Evolutionary conservation across 495 filamentous ascomycete genomes (phyloP).

Genomic region (Penicillium steckii): DNA sequence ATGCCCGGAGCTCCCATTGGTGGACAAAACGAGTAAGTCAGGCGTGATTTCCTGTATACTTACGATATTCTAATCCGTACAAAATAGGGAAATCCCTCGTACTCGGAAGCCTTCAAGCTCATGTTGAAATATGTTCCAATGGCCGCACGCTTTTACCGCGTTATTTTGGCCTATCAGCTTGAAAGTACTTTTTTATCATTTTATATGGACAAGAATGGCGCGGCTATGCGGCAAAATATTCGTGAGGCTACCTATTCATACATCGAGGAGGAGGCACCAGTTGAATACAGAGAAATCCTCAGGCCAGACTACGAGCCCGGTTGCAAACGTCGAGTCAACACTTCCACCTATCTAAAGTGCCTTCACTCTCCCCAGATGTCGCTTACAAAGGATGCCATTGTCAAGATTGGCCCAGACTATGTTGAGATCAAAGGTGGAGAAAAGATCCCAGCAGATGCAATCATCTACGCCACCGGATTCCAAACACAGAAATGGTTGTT

Average conservation of each 20-base stretch:
- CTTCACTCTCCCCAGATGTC: slow-evolving; percentile 48
- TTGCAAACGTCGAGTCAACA: slow-evolving; percentile 56
- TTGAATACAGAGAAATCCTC: slow-evolving; percentile 56
- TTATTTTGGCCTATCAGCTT: slow-evolving; percentile 8
- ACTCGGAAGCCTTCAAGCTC: slow-evolving; percentile 7
- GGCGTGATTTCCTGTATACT: neutral
- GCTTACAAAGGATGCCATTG: slow-evolving; percentile 46
- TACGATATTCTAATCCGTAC: neutral
- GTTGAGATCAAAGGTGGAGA: slow-evolving; percentile 39
- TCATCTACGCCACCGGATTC: slow-evolving; percentile 53
- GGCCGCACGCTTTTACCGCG: slow-evolving; percentile 5
- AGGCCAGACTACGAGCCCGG: slow-evolving; percentile 54
- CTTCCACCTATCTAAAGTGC: slow-evolving; percentile 46
- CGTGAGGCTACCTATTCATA: slow-evolving; percentile 13
- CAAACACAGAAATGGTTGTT: slow-evolving; percentile 35
- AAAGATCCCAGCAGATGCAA: slow-evolving; percentile 48
- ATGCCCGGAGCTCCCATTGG: slow-evolving; percentile 58
- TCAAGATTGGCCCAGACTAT: slow-evolving; percentile 24
- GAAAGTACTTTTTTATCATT: slow-evolving; percentile 6
- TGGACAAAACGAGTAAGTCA: slow-evolving; percentile 7
- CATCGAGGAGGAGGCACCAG: slow-evolving; percentile 45
- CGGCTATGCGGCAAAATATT: slow-evolving; percentile 6
- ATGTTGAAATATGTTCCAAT: slow-evolving; percentile 5
- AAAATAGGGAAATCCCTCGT: slow-evolving; percentile 6
- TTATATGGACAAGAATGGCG: slow-evolving; percentile 4